Evolutionary conservation across 1,284 basidiomycete genomes (phyloP).

Genomic region (Austroboletus novae-zelandiae): DNA sequence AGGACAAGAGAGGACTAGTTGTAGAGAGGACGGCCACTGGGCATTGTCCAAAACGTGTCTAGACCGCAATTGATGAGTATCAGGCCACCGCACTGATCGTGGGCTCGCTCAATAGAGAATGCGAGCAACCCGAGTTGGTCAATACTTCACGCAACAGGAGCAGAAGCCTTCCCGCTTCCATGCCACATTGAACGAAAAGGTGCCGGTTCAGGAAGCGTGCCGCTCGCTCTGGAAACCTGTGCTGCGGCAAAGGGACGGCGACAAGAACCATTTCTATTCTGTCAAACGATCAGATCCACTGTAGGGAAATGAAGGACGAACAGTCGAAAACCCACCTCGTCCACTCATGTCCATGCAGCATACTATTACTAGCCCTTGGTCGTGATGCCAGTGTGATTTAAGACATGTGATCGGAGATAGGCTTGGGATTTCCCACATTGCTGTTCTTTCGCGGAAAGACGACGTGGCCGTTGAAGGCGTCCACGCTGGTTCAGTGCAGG

Average conservation of each 20-base stretch:
- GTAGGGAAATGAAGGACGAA: slow-evolving; percentile 6
- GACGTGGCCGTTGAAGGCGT: neutral
- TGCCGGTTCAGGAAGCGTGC: slow-evolving; percentile 10
- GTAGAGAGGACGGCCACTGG: neutral
- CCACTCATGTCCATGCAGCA: slow-evolving; percentile 57
- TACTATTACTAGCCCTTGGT: slow-evolving; percentile 38
- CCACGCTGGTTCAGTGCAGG: neutral
- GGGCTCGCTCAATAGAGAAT: slow-evolving; percentile 3
- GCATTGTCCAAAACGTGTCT: slow-evolving; percentile 4
- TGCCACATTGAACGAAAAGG: slow-evolving; percentile 12
- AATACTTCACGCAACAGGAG: slow-evolving; percentile 18
- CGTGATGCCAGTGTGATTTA: slow-evolving; percentile 18
- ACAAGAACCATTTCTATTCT: slow-evolving; percentile 1
- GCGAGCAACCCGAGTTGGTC: neutral
- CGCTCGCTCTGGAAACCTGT: slow-evolving; percentile 8
- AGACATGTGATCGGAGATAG: slow-evolving; percentile 31
- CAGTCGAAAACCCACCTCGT: slow-evolving; percentile 38
- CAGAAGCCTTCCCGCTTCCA: slow-evolving; percentile 20
- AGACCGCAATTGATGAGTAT: slow-evolving; percentile 5
- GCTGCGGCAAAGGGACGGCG: slow-evolving; percentile 4
- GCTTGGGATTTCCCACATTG: slow-evolving; percentile 17
- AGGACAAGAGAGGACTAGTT: neutral
- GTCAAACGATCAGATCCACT: too few relatives aligned
- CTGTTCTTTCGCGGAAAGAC: slow-evolving; percentile 8
- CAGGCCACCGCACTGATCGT: slow-evolving; percentile 6